Evolutionary conservation across 2,329 filamentous ascomycete genomes (phyloP), one percentile per base, ranked within the genome.

Genomic region (Aspergillus sp.): DNA sequence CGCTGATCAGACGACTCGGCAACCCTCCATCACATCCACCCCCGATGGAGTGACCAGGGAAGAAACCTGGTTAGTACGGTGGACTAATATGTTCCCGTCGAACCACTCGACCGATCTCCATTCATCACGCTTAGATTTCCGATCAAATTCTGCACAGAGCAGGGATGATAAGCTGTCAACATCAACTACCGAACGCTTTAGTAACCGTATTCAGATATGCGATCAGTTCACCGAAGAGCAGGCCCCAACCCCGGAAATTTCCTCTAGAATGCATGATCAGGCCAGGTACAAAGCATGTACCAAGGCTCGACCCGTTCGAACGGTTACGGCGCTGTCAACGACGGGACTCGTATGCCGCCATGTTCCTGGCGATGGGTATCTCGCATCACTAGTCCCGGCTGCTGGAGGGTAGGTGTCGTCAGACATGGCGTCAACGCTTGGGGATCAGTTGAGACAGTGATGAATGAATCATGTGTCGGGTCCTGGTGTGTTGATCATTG

Each of bases 301-400:
- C 25, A 29, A 53, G 43, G 46, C 31, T 44, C 21, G 47, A 53
- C 32, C 53, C 50, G 38, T 17, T 21, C 31, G 31, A 5, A 19
- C 40, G 50, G 47, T 54, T 42, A 50, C 34, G 38, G 31, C 19
- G 44, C 50, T 50, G 53, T 42, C 49, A 45, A 29, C 45, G 20
- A 11, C 53, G 23, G 23, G 23, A 21, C 49, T 52, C 42, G 45
- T 17, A 36, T 14, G 25, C 25, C 25, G 25, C 25, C 25, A 29
- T 29, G 25, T 29, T 29, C 25, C 23, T 17, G 34, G 13, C 42
- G 45, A 48, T 29, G 40, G 11, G 38, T 16, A 29, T 50, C 20
- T 49, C 3, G 16, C 32, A 49, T 7, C 25, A 29, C 25, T 29
- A 29, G 25, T 10, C 25, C 25, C 25, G 11, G 25, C 25, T 29